Base-by-base conservation (phyloP, 139 green algal species). In the Zygnema circumcarinatum region DNA sequence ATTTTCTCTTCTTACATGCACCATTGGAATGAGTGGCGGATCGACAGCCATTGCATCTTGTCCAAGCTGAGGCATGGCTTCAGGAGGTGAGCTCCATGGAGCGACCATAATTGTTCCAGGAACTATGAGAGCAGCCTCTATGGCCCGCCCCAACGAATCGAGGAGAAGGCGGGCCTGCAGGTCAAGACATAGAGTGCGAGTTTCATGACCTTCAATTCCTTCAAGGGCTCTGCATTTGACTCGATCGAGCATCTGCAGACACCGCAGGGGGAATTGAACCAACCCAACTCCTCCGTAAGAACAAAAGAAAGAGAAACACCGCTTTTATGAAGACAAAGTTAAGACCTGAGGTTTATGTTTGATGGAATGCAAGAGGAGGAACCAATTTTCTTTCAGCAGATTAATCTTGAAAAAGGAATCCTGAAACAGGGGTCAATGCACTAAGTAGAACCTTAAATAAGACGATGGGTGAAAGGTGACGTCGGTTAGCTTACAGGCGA, bases 131-230 rank as follows among this genome's bases (percentile, higher is more conserved):
- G 76, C 29, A 21, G 78, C 52, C 74, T 89, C 84, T 21, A 89
- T 52, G 53, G 22, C 52, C 36, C 47, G 35, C 25, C 75, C 75
- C 40, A 87, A 32, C n/a, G 38, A 32, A 47, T 87, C 76, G 42
- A 89, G 79, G 33, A 88, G 76, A 39, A 89, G 32, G 25, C 84
- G 75, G 32, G 84, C 84, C 53, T 89, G 84, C 74, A 89, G 21
- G 74, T 89, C 84, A 40, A 89, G 52, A 76, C 84, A 39, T 52
- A 89, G n/a, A 39, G 84, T 62, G 1, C 76, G 75, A 67, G 69
- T 78, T 39, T 89, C 84, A 1, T 32, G 36, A 25, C 52, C 76
- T 16, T 88, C 84, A 22, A 79, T 3, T 33, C 76, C 84, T 35
- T 89, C 84, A 54, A 89, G 32, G 42, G 85, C 40, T 2, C 32